A percentile compares a stretch with the other conserved stretches of the same genome.
Evolutionary conservation across 345 rosid genomes (phyloP).

Genomic region (Sisymbrium irio): DNA sequence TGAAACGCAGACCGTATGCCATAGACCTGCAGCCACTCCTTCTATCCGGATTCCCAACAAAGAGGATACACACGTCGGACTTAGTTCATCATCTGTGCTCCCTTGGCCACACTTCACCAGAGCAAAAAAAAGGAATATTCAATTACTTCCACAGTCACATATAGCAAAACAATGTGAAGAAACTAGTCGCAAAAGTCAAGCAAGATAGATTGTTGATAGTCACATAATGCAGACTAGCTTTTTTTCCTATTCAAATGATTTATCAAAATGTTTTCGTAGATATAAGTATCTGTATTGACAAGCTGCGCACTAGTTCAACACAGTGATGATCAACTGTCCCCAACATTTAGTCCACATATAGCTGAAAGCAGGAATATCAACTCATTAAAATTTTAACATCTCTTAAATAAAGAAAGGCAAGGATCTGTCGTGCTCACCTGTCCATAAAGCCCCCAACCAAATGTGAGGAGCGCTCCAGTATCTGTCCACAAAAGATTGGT

Average conservation of each 20-base stretch:
- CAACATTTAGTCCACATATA: background rate
- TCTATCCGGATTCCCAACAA: conserved; percentile 74
- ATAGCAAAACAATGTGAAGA: background rate
- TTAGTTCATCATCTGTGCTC: conserved; percentile 86
- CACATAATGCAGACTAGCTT: conserved; percentile 35
- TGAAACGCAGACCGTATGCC: conserved; percentile 94
- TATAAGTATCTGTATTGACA: background rate
- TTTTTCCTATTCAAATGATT: background rate
- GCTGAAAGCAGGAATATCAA: conserved; percentile 5
- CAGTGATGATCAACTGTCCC: conserved; percentile 1
- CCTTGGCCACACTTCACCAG: conserved; percentile 91
- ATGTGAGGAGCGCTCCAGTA: conserved; percentile 92
- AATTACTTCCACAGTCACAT: background rate
- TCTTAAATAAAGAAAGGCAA: background rate
- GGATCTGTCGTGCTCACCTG: conserved; percentile 61
- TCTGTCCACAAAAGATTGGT: conserved; percentile 47
- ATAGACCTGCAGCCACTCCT: conserved; percentile 83
- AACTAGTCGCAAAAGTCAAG: background rate
- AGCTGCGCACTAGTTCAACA: conserved; percentile 9
- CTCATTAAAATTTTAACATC: conserved; percentile 2
- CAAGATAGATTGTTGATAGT: conserved; percentile 15
- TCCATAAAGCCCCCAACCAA: conserved; percentile 99
- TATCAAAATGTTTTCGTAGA: conserved; percentile 1
- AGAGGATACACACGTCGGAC: conserved; percentile 85
- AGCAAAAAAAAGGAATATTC: background rate